A percentile compares a stretch with the other conserved stretches of the same genome.
Conservation (phyloP, 768 basidiomycete species). For the Suillus variegatus region DNA sequence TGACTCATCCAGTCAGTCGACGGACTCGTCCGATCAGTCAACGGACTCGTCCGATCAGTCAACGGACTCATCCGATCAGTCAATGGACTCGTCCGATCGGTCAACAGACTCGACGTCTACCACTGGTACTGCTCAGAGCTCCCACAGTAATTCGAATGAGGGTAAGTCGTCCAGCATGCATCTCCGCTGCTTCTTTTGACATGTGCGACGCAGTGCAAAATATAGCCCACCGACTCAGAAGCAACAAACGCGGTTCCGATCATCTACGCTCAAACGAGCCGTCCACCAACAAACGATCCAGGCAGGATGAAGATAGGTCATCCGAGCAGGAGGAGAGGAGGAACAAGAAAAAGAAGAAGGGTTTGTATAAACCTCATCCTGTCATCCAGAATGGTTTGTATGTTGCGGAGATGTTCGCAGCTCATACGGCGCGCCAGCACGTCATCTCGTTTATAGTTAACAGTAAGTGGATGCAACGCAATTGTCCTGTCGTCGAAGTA, state of each 20-base stretch:
- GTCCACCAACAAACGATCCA: background rate
- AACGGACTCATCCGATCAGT: too few relatives aligned
- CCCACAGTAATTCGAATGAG: background rate
- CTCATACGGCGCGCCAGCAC: background rate
- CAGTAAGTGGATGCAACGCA: background rate
- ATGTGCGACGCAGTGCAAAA: background rate
- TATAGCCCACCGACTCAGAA: background rate
- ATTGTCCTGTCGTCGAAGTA: background rate
- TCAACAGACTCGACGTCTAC: background rate
- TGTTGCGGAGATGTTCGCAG: background rate
- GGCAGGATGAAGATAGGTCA: background rate
- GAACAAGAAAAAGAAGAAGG: background rate
- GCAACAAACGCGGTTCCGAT: background rate
- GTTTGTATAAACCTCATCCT: background rate
- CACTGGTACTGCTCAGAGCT: background rate
- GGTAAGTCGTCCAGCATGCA: background rate
- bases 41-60: too few relatives aligned
- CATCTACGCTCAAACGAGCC: background rate
- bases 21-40: too few relatives aligned
- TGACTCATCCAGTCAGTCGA: too few relatives aligned
- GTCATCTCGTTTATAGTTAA: background rate
- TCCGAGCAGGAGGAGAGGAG: conserved; percentile 7
- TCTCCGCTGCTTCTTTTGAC: background rate
- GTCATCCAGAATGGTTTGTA: background rate
- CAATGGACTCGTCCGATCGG: too few relatives aligned